Conservation (phyloP, 495 filamentous ascomycete genomes). For the Neurospora sp. region DNA sequence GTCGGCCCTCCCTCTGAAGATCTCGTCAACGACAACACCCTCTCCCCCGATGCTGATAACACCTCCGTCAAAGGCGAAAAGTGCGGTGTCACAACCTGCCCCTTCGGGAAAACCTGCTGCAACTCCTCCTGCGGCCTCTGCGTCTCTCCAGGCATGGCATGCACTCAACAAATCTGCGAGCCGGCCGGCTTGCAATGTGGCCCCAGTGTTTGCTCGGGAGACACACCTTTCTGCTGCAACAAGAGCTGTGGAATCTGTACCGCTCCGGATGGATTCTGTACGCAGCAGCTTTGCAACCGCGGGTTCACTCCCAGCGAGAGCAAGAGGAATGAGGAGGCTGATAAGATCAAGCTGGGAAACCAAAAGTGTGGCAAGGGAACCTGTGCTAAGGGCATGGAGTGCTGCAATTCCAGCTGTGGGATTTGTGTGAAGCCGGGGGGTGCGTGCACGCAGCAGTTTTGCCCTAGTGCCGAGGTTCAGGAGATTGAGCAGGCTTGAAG, state of each 20-base stretch:
- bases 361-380: constrained; percentile 8
- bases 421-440: constrained; percentile 12
- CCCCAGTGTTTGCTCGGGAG: background rate
- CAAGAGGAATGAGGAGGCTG: background rate
- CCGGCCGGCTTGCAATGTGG: background rate
- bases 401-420: constrained; percentile 17
- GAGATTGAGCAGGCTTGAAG: background rate
- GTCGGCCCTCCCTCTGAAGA: background rate
- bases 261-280: constrained; percentile 8
- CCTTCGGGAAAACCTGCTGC: background rate
- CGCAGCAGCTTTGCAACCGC: constrained; percentile 9
- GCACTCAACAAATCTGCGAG: constrained; percentile 1
- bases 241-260: constrained; percentile 12
- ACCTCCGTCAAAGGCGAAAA: background rate
- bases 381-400: constrained; percentile 5
- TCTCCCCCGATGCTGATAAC: background rate
- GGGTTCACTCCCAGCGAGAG: background rate
- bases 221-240: background rate
- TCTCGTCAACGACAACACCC: background rate
- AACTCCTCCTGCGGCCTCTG: constrained; percentile 11
- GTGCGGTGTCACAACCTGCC: constrained; percentile 1
- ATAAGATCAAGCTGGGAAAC: background rate
- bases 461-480: background rate
- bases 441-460: constrained; percentile 11
- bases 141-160: constrained; percentile 1